Evolutionary conservation across 2,329 filamentous ascomycete genomes (phyloP), one percentile per base, ranked within the genome.

Genomic region (Aspergillus versicolor): DNA sequence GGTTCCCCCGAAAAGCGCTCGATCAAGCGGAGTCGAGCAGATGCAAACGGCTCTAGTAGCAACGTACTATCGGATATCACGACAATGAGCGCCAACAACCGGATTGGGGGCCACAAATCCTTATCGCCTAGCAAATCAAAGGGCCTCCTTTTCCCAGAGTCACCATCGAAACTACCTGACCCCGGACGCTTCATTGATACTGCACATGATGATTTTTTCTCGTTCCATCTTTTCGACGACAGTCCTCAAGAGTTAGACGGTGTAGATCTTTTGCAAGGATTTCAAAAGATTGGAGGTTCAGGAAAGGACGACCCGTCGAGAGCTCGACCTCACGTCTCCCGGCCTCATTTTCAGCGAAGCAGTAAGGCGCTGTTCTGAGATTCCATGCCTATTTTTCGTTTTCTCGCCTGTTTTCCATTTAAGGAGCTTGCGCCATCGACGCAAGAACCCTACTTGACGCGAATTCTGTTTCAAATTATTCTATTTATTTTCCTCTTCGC

Each of bases 1-100:
- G 77, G 80, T 13, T 86, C 84, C 24, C 84, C 84, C 1, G 77
- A 81, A 61, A 86, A 85, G 70, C 80, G 79, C 44, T 76, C 77
- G 7, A 70, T 72, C 3, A 82, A 82, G 62, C 80, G 82, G 32
- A 76, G 79, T 6, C 77, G 79, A 27, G 74, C 79, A 9, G 79
- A 81, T 58, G 78, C 80, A 59, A 76, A 77, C 44, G 78, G 72
- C 53, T 81, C 79, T 13, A 78, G 79, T 24, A 73, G 74, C 46
- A 78, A 77, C 55, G 77, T 82, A 21, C 80, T 87, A 37, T 77
- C 73, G 4, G 75, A 78, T 52, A 74, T 77, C 53, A 76, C 74
- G 5, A 68, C 73, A 30, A 60, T 69, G 22, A 74, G 66, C 56
- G 66, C 70, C 15, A 76, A 76, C 52, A 74, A 61, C 42, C 69